Evolutionary conservation across 1,139 yeast genomes (phyloP), one percentile per base, ranked within the genome.

Genomic region (Nakaseomyces sp.): DNA sequence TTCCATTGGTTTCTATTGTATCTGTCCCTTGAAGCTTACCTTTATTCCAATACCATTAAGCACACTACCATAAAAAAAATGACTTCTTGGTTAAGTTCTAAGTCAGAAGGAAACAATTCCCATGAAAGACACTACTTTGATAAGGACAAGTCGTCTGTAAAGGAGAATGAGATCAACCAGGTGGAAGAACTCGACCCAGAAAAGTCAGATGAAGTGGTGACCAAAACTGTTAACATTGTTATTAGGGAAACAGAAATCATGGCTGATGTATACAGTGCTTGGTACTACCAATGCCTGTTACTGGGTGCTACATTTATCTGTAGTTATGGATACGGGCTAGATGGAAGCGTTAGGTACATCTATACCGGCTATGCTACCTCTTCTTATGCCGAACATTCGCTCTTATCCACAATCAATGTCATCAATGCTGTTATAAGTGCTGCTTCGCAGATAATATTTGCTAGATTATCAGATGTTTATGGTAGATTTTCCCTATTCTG

Each of bases 391-490:
- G 56, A 66, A 18, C 88, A 80, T 60, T 77, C 88, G 12, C 67
- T 81, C 44, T 63, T 76, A 42, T 72, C 91, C 4, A 79, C 89
- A 4, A 76, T 82, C 44, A 74, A 74, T 48, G 82, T 79, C 26
- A 74, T 81, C 45, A 71, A 74, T 46, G 70, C 77, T 24, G 83
- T 81, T 38, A 74, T 80, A 38, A 82, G 79, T 44, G 87, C 87
- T 32, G 88, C 84, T 22, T 73, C 85, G 6, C 86, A 81, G 60
- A 81, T 85, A 3, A 69, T 78, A 15, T 79, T 72, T 49, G 89
- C 91, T 6, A 71, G 88, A 55, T 65, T 81, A 36, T 73, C 85
- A 3, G 89, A 83, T 63, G 71, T 76, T 18, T 81, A 80, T 58
- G 91, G 91, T 31, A 75, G 93, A 56, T 61, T 79, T 38, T 78